A percentile compares a stretch with the other conserved stretches of the same genome.
Conservation (phyloP, 495 filamentous ascomycete species). For the Jackrogersella minutella region DNA sequence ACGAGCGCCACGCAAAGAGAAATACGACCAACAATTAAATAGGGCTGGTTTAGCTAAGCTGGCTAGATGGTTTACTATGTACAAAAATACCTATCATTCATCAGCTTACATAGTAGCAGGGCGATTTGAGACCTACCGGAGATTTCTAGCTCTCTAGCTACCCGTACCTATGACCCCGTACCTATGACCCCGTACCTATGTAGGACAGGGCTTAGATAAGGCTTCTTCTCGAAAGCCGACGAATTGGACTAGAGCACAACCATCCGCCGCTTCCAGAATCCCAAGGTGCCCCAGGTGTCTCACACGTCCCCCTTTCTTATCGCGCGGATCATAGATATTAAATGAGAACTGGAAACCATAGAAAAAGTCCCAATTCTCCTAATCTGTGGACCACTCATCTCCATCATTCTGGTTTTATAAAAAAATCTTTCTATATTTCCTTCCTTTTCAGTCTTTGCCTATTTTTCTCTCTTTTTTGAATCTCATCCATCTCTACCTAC, state of each 20-base stretch:
- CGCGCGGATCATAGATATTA: slow-evolving; percentile 1
- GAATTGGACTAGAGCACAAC: slow-evolving; percentile 4
- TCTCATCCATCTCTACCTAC: neutral
- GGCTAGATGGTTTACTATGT: neutral
- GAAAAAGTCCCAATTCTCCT: too few species aligned
- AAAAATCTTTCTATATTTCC: neutral
- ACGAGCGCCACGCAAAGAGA: slow-evolving; percentile 23
- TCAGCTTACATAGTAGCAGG: slow-evolving; percentile 9
- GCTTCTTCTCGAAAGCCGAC: slow-evolving; percentile 3
- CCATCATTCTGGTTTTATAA: too few species aligned
- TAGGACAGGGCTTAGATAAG: slow-evolving; percentile 20
- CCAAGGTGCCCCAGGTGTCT: slow-evolving; percentile 7
- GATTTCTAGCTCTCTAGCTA: too few species aligned
- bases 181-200: too few species aligned
- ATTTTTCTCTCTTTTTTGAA: neutral
- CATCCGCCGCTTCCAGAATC: slow-evolving; percentile 6
- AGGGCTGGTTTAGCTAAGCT: slow-evolving; percentile 7
- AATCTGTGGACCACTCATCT: neutral
- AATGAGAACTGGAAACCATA: too few species aligned
- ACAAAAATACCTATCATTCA: neutral
- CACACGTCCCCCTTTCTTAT: slow-evolving; percentile 20
- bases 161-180: too few species aligned
- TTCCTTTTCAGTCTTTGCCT: neutral
- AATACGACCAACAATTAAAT: slow-evolving; percentile 3
- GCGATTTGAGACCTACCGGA: neutral